Evolutionary conservation across 108 stramenopile species (phyloP), one percentile per base, ranked within the genome.

Genomic region (Discostella pseudostelligera): DNA sequence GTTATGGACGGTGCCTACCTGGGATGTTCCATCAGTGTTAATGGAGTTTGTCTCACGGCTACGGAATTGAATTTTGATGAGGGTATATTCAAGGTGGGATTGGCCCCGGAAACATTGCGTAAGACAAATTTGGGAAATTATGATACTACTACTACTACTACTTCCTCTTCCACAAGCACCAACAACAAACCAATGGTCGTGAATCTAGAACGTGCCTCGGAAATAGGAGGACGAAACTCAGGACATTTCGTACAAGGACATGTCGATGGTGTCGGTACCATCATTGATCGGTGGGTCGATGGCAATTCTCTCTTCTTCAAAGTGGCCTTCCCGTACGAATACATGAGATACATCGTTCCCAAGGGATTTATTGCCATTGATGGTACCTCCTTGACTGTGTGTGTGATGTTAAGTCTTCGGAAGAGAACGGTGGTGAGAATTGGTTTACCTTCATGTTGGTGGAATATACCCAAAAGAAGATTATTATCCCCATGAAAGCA

Each of bases 231-330:
- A 24, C 81, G 97, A 11, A 97, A 97, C 65, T 90, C 88, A 10
- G 98, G 98, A 22, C 98, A 99, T 73, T 95, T 90, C 70, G 97
- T 97, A 7, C 97, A 99, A 69, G 97, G 99, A 8, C 99, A 99
- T 72, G 97, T 99, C 11, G 99, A 99, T 74, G 81, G 87, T 36
- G 84, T 82, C 2, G 99, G 95, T 3, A 82, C 79, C 0, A 85
- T 99, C 32, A 55, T 89, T 8, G 84, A 92, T 28, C 79, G 79
- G 60, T 81, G 87, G 76, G 43, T 57, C 7, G 99, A 98, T 64
- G 83, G 86, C 22, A 97, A 98, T 78, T 89, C 87, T 7, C 80
- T 99, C 42, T 95, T 87, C 46, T 85, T 87, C 73, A 96, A 95
- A 72, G 73, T 98, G 17, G 39, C 70, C 25, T 83, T 85, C 10